phyloP scores from a whole-genome alignment of 176 grass and related monocot genomes.

The Phoenix dactylifera region DNA sequence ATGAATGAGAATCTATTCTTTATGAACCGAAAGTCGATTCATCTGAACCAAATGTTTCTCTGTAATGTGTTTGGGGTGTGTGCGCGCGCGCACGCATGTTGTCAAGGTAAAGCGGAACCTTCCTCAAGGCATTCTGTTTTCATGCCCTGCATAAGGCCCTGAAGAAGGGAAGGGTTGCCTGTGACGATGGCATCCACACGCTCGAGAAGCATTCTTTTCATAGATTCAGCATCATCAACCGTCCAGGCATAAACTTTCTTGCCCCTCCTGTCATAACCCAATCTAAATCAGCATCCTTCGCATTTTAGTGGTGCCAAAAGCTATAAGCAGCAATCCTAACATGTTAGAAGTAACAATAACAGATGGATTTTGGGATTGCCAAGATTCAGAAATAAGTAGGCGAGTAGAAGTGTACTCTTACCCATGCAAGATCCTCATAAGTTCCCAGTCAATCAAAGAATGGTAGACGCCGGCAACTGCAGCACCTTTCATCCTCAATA shows the following conservation, averaged over 20 bases:
- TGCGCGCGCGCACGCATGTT: not conserved
- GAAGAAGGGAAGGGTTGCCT: conserved; percentile 61
- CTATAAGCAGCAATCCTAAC: not conserved
- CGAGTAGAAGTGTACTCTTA: not conserved
- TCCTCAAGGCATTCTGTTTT: conserved; percentile 47
- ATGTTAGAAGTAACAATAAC: no score
- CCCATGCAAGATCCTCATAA: conserved; percentile 54
- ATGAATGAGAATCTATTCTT: no score
- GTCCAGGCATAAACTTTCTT: conserved; percentile 93
- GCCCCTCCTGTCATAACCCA: conserved; percentile 35
- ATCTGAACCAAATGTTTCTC: no score
- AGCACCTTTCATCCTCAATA: conserved; percentile 62
- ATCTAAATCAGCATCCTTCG: not conserved
- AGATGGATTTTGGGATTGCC: not conserved
- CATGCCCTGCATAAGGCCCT: conserved; percentile 53
- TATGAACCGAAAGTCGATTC: no score
- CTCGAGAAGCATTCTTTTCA: conserved; percentile 68
- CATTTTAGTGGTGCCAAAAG: not conserved
- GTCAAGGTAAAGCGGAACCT: conserved; percentile 38
- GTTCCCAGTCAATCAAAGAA: conserved; percentile 48
- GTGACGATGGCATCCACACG: conserved; percentile 80
- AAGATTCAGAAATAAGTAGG: not conserved
- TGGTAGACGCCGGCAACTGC: conserved; percentile 76
- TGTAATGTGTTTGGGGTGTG: no score
- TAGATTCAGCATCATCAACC: conserved; percentile 60